Evolutionary conservation across 2,329 filamentous ascomycete species (phyloP), one percentile per base, ranked within the genome.

Genomic region (Penicillium sp.): DNA sequence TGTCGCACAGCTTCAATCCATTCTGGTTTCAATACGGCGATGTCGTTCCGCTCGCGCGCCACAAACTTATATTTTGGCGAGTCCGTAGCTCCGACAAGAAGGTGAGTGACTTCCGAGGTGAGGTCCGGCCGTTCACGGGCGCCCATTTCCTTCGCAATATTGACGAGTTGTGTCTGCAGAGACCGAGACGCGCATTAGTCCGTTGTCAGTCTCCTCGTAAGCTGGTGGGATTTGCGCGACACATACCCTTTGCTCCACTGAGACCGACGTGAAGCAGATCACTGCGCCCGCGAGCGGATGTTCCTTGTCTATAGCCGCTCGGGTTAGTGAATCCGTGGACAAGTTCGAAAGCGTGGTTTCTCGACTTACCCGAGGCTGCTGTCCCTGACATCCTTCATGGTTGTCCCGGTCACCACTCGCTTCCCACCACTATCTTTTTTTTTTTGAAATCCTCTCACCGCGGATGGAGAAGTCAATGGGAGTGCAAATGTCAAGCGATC

Each of bases 21-120:
- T 57, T 80, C 78, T n/a, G 84, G 79, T 29, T 79, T 79, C 70
- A 98, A 83, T 34, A 89, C 83, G 60, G 81, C 82, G 58, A 98
- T 83, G 59, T 98, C 93, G 33, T 84, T 81, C 36, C 93, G 80
- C 63, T 91, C 86, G 60, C 84, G 87, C 38, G 91, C 93, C 58
- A 97, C 91, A 73, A 94, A 95, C 64, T 83, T 85, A 69, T 98
- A 98, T 67, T 98, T 98, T 34, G 86, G 81, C 1, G 91, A 97
- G 62, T 91, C 80, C 57, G 88, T 86, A 57, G 86, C 83, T 63
- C 90, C 93, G 47, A 95, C 87, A 48, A 98, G 79, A 32, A 98
- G 81, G 70, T 98, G 93, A 4, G 93, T 97, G 33, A 94, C 88
- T 64, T 96, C 88, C 41, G 86, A 87, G n/a, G 90, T 97, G 30